Evolutionary conservation across 805 yeast species (phyloP), one percentile per base, ranked within the genome.

Genomic region (Schwanniomyces vanrijiae): DNA sequence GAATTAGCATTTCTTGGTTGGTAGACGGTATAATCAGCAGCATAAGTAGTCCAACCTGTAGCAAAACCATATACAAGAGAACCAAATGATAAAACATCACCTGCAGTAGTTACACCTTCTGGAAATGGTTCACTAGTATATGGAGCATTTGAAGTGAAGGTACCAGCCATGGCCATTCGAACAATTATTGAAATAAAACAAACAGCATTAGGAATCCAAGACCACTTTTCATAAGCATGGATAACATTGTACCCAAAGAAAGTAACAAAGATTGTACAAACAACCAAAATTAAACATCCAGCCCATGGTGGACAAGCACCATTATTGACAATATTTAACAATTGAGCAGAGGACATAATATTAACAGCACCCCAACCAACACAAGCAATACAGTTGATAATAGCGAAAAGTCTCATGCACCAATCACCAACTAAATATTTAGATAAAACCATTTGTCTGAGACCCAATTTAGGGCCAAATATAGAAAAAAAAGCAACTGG

Each of bases 291-390:
- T 44, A 91, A 59, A 67, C 95, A 85, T 28, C 94, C 97, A 33
- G 90, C 97, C 94, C 96, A 88, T 34, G 92, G 87, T 34, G 97
- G 97, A 55, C 86, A 72, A 20, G 71, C 71, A 31, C 73, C 75
- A 51, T 74, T 71, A 72, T 89, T 89, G 50, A 91, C 85, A 62
- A 86, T 81, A 68, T 85, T 83, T 48, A 90, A 73, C 52, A 90
- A 71, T 66, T 89, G 94, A 20, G 96, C 96, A 28, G 94, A 83
- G 25, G 90, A 86, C 81, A 90, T 87, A 51, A 88, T 88, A 69
- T 91, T 91, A 42, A 90, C 92, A 7, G 96, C 89, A 68, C 94
- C 88, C 97, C 97, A 91, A 57, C 97, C 97, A 47, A 90, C 81
- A 78, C 96, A 88, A 22, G 96, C 91, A 52, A 91, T 66, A 59